These are phyloP conservation scores for Bauhinia variegata DNA, from an alignment of 306 rosid species.

Conservation along the genomic window DNA sequence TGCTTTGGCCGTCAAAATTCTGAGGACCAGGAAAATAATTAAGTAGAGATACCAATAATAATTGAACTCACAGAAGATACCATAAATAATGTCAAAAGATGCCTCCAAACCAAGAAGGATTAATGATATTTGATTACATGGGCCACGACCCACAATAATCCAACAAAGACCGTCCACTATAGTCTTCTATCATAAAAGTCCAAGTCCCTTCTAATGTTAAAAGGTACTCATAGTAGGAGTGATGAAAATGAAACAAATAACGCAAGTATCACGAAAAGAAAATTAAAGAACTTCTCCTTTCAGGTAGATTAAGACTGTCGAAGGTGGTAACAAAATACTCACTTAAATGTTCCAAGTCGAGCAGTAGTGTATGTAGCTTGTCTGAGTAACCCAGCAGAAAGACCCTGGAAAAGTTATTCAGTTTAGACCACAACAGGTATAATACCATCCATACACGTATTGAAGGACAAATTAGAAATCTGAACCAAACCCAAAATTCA, in stretches of 20 bases:
- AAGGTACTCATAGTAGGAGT: conserved; percentile 4
- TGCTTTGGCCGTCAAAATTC: conserved; percentile 87
- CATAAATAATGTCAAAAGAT: neutral
- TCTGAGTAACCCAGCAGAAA: conserved; percentile 93
- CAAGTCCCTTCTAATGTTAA: neutral
- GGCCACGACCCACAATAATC: too few species aligned
- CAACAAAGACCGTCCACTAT: neutral
- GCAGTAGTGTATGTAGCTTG: conserved; percentile 99
- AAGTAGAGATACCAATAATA: neutral
- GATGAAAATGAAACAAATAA: neutral
- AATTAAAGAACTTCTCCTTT: neutral
- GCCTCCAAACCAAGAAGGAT: neutral
- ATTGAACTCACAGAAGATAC: neutral
- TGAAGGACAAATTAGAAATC: conserved; percentile 15
- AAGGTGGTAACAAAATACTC: conserved; percentile 39
- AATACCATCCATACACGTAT: conserved; percentile 2
- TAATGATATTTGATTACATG: too few species aligned
- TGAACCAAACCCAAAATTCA: neutral
- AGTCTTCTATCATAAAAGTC: too few species aligned
- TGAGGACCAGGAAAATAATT: conserved; percentile 24
- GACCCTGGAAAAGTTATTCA: conserved; percentile 64
- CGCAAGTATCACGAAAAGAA: neutral
- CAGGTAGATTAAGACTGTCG: neutral
- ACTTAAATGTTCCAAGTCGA: conserved; percentile 94
- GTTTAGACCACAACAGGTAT: conserved; percentile 28